A percentile compares a stretch with the other conserved stretches of the same genome.
These are phyloP conservation scores for Centella asiatica DNA, from an alignment of 129 eudicot genomes.

Conservation along the genomic window DNA sequence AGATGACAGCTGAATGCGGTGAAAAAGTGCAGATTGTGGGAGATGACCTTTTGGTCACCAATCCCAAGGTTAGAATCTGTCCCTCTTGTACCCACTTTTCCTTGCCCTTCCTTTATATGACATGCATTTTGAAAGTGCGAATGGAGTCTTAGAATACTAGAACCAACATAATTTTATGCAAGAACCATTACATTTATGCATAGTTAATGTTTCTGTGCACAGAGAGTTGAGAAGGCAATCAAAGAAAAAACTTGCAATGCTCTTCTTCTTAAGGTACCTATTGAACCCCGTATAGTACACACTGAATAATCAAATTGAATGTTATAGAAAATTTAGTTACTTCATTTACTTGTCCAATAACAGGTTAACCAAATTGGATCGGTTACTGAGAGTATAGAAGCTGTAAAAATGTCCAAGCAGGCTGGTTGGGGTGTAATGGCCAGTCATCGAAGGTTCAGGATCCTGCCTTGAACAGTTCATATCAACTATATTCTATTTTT, in stretches of 20 bases:
- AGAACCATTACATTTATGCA: not conserved
- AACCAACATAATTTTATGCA: not conserved
- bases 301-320: no score
- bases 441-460: slow-evolving; percentile 73
- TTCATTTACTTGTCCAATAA: slow-evolving; percentile 8
- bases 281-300: not conserved
- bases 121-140: not conserved
- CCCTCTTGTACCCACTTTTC: not conserved
- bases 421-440: slow-evolving; percentile 99
- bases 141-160: no score
- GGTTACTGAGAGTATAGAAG: slow-evolving; percentile 97
- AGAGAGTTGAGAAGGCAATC: slow-evolving; percentile 98
- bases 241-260: slow-evolving; percentile 78
- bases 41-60: slow-evolving; percentile 95
- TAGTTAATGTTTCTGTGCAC: slow-evolving; percentile 14
- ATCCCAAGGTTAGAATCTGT: slow-evolving; percentile 62
- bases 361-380: slow-evolving; percentile 98
- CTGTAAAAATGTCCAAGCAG: slow-evolving; percentile 82
- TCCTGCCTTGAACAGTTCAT: not conserved
- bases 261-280: slow-evolving; percentile 82
- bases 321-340: no score
- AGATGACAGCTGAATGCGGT: slow-evolving; percentile 69
- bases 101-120: not conserved
- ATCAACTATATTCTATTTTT: not conserved
- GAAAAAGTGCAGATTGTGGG: slow-evolving; percentile 95